phyloP scores from a whole-genome alignment of 768 basidiomycete species.

The Lactifluus subvellereus region DNA sequence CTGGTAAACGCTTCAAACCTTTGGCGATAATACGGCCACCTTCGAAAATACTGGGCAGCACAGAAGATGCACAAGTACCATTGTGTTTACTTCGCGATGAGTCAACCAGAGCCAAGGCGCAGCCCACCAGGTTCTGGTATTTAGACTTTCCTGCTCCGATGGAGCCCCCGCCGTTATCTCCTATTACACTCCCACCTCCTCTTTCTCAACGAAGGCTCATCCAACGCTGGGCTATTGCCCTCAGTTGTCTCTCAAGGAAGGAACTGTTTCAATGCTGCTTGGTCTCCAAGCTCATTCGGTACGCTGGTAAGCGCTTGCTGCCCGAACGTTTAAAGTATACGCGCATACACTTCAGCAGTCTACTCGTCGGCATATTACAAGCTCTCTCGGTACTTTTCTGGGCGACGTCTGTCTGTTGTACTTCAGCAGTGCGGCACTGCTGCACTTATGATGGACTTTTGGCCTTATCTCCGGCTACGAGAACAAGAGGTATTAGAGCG shows the following conservation, averaged over 20 bases:
- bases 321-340: neutral
- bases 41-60: no score
- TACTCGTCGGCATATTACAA: constrained; percentile 55
- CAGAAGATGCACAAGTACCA: neutral
- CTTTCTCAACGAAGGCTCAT: constrained; percentile 54
- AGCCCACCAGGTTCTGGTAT: constrained; percentile 20
- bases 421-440: constrained; percentile 34
- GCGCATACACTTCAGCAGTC: constrained; percentile 36
- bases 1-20: constrained; percentile 17
- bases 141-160: constrained; percentile 35
- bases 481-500: constrained; percentile 38
- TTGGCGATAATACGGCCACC: neutral
- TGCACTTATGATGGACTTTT: constrained; percentile 51
- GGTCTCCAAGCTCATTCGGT: constrained; percentile 57
- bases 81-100: neutral
- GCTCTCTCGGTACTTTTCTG: constrained; percentile 43
- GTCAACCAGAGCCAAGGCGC: neutral
- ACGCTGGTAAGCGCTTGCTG: constrained; percentile 44
- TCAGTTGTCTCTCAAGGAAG: constrained; percentile 41
- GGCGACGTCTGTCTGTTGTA: constrained; percentile 41
- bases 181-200: constrained; percentile 53
- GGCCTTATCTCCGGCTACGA: constrained; percentile 64
- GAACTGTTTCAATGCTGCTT: constrained; percentile 44
- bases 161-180: constrained; percentile 29
- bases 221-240: constrained; percentile 44